Conservation (phyloP, 257 asterid species). For the Capsicum chinense region DNA sequence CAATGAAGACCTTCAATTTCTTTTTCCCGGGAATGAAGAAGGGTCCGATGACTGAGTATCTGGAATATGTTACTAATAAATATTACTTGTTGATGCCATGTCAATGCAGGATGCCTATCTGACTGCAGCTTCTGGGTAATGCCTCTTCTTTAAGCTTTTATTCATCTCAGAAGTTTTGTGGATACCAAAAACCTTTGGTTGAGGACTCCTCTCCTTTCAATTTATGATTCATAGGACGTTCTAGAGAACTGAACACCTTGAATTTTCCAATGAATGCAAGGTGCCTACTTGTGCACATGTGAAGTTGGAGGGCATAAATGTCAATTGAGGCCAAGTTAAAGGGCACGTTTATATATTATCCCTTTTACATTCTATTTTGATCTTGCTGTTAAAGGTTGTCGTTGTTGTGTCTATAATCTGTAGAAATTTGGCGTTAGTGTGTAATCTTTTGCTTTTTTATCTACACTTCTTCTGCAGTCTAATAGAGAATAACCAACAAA, state of each 20-base stretch:
- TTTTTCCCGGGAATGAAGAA: conserved; percentile 68
- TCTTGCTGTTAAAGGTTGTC: background rate
- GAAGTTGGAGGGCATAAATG: too few species aligned
- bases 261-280: background rate
- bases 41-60: conserved; percentile 44
- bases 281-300: too few species aligned
- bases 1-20: conserved; percentile 81
- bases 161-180: background rate
- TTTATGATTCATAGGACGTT: background rate
- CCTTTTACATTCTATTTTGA: background rate
- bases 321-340: too few species aligned
- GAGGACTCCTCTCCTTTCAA: background rate
- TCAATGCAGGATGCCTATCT: conserved; percentile 25
- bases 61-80: conserved; percentile 6
- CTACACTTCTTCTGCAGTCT: background rate
- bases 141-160: background rate
- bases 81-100: conserved; percentile 28
- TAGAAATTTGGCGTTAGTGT: background rate
- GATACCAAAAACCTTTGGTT: background rate
- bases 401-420: background rate
- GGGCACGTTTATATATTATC: too few species aligned
- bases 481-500: background rate
- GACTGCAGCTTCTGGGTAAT: conserved; percentile 3
- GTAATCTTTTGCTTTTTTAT: background rate
- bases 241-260: background rate